These are phyloP conservation scores for Neonothopanus nambi DNA, from an alignment of 1,284 basidiomycete genomes.

Conservation along the genomic window DNA sequence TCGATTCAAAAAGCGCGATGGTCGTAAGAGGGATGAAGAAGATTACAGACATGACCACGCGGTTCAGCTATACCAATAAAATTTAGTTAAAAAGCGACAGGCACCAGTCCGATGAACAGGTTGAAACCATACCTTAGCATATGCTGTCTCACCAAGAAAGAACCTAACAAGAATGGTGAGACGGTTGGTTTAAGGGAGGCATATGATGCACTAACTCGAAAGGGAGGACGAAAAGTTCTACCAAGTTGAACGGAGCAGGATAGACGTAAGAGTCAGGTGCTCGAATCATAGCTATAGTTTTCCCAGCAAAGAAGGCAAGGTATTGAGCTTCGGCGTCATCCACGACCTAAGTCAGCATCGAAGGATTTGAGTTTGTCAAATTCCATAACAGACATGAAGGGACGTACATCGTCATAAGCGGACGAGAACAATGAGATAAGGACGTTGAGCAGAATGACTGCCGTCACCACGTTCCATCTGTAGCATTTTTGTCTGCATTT, in stretches of 20 bases:
- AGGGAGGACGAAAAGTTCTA: conserved; percentile 83
- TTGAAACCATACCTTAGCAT: conserved; percentile 50
- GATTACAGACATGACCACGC: conserved; percentile 70
- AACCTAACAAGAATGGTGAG: conserved; percentile 31
- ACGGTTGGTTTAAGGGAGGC: background rate
- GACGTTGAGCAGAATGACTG: conserved; percentile 91
- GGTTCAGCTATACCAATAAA: conserved; percentile 55
- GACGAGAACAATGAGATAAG: conserved; percentile 94
- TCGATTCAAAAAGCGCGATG: conserved; percentile 80
- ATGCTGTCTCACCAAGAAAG: conserved; percentile 46
- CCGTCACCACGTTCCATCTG: conserved; percentile 85
- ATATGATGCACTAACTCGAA: conserved; percentile 64
- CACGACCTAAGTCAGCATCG: conserved; percentile 49
- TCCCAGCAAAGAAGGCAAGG: conserved; percentile 86
- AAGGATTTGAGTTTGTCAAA: background rate
- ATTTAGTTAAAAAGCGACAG: background rate
- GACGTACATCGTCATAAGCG: conserved; percentile 83
- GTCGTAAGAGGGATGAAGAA: conserved; percentile 79
- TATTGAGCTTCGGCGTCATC: conserved; percentile 76
- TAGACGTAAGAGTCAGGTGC: conserved; percentile 81
- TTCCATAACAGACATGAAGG: conserved; percentile 8
- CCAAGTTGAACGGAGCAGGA: conserved; percentile 82
- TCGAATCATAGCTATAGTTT: conserved; percentile 80
- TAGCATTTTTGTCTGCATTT: background rate
- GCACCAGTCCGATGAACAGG: background rate